Percentiles rank a stretch among this genome's conserved stretches.
Evolutionary conservation across 2,329 filamentous ascomycete species (phyloP).

Genomic region (Pestalotiopsis sp.): DNA sequence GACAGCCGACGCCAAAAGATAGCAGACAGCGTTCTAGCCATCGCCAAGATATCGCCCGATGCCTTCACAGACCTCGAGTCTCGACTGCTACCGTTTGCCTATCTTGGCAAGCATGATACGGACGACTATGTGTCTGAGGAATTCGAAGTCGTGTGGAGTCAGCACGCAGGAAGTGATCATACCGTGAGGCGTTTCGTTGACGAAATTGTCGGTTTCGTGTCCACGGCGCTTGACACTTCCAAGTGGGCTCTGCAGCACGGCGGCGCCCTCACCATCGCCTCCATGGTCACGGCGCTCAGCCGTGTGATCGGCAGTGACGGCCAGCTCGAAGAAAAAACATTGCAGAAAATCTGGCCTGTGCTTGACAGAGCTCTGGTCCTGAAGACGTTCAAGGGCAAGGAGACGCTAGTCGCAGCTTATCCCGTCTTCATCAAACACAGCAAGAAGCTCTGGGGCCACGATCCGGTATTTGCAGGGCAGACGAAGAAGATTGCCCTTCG

Average conservation of each 20-base stretch:
- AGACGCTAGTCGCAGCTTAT: slow-evolving; percentile 77
- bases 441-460: slow-evolving; percentile 55
- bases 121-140: slow-evolving; percentile 76
- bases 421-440: slow-evolving; percentile 73
- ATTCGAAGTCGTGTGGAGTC: slow-evolving; percentile 85
- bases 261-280: slow-evolving; percentile 77
- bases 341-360: slow-evolving; percentile 74
- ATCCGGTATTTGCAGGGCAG: slow-evolving; percentile 55
- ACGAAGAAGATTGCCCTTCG: slow-evolving; percentile 80
- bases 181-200: slow-evolving; percentile 80
- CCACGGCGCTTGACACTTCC: slow-evolving; percentile 70
- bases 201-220: slow-evolving; percentile 74
- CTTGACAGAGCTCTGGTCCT: slow-evolving; percentile 79
- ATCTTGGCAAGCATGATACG: slow-evolving; percentile 82
- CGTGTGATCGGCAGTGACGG: slow-evolving; percentile 56
- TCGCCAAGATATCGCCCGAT: slow-evolving; percentile 86
- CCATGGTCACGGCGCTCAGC: slow-evolving; percentile 66
- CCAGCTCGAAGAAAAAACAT: slow-evolving; percentile 59
- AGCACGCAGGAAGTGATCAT: slow-evolving; percentile 83
- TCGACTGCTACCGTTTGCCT: slow-evolving; percentile 80
- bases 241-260: slow-evolving; percentile 93
- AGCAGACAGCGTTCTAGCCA: slow-evolving; percentile 78
- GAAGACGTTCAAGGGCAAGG: slow-evolving; percentile 93
- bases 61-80: slow-evolving; percentile 78
- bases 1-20: slow-evolving; percentile 72